phyloP scores from a whole-genome alignment of 495 filamentous ascomycete genomes.

The Paragyromitra xinjiangensis region DNA sequence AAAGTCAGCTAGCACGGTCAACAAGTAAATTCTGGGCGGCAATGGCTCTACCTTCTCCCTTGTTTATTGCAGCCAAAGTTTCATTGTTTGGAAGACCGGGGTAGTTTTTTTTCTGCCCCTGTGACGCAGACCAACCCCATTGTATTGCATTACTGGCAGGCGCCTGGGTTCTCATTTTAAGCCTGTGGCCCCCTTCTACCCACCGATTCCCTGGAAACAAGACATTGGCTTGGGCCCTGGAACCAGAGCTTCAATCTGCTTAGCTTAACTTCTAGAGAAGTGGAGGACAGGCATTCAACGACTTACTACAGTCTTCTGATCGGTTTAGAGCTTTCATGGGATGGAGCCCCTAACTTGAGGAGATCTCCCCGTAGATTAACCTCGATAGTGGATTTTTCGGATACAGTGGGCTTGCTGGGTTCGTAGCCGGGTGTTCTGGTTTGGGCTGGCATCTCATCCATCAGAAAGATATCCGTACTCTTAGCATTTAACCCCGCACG shows the following conservation, averaged over 20 bases:
- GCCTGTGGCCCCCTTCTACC: background rate
- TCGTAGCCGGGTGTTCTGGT: background rate
- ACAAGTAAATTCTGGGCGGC: background rate
- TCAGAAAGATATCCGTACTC: background rate
- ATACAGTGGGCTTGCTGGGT: no score
- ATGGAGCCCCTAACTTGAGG: background rate
- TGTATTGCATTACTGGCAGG: no score
- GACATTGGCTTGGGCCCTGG: background rate
- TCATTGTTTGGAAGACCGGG: background rate
- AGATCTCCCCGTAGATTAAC: background rate
- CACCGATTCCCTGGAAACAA: background rate
- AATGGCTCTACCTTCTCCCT: background rate
- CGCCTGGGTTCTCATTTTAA: no score
- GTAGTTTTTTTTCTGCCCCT: no score
- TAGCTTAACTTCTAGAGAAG: background rate
- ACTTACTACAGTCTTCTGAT: constrained; percentile 14
- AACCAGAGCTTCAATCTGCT: background rate
- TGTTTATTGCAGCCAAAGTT: background rate
- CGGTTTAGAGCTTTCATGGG: background rate
- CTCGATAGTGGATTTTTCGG: background rate
- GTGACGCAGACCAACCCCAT: no score
- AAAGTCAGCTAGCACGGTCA: background rate
- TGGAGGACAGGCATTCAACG: background rate
- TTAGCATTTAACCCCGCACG: background rate
- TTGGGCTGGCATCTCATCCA: background rate